A percentile compares a stretch with the other conserved stretches of the same genome.
phyloP scores from a whole-genome alignment of 805 yeast genomes.

The Starmerella vitae region DNA sequence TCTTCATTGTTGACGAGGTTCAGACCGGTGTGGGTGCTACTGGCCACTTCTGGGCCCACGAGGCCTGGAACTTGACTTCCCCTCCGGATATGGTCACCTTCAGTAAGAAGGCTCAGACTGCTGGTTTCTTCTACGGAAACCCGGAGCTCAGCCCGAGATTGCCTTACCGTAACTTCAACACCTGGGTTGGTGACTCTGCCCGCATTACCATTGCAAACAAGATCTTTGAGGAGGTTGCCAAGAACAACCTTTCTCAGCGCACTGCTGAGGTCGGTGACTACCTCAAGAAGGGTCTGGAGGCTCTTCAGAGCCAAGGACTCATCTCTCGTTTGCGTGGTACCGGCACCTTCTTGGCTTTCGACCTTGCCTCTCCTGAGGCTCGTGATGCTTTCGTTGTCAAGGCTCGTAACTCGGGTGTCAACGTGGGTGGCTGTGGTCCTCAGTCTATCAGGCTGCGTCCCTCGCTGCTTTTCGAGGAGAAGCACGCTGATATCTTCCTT shows the following conservation, averaged over 20 bases:
- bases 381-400: slow-evolving; percentile 51
- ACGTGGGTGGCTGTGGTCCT: slow-evolving; percentile 77
- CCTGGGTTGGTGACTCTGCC: slow-evolving; percentile 90
- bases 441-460: slow-evolving; percentile 72
- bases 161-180: slow-evolving; percentile 84
- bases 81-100: slow-evolving; percentile 78
- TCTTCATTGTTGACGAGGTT: slow-evolving; percentile 71
- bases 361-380: slow-evolving; percentile 37
- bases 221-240: slow-evolving; percentile 50
- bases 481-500: slow-evolving; percentile 60
- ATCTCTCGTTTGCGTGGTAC: slow-evolving; percentile 54
- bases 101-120: slow-evolving; percentile 80
- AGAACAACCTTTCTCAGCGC: slow-evolving; percentile 43
- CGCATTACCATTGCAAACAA: slow-evolving; percentile 63
- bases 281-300: slow-evolving; percentile 43
- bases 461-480: slow-evolving; percentile 59
- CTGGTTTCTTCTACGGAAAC: slow-evolving; percentile 72
- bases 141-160: slow-evolving; percentile 57
- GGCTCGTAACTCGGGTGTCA: slow-evolving; percentile 53
- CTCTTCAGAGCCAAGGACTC: slow-evolving; percentile 41
- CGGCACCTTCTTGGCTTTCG: slow-evolving; percentile 80
- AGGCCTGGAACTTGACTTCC: slow-evolving; percentile 60
- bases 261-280: slow-evolving; percentile 54
- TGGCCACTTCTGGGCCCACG: slow-evolving; percentile 79
- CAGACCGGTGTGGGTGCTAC: slow-evolving; percentile 87